Conservation (phyloP, 2,329 filamentous ascomycete species). For the Alternaria sp. region DNA sequence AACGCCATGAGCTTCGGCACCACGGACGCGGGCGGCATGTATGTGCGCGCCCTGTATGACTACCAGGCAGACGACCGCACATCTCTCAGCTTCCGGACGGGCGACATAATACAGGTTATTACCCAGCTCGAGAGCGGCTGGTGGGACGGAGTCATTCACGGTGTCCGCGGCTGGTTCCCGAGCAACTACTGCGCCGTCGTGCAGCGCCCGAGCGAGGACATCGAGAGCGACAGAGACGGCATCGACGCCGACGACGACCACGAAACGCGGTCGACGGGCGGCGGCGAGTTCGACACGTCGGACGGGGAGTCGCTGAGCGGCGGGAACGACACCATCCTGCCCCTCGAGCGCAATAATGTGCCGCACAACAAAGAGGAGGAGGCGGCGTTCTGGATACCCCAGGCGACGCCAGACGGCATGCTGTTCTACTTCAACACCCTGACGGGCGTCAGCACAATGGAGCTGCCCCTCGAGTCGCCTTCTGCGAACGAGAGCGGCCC, state of each 20-base stretch:
- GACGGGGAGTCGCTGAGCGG: constrained; percentile 55
- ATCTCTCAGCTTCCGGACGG: constrained; percentile 94
- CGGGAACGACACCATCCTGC: constrained; percentile 55
- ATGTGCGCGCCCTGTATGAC: constrained; percentile 91
- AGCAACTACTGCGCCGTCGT: constrained; percentile 98
- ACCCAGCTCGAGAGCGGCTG: constrained; percentile 97
- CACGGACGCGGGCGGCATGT: constrained; percentile 67
- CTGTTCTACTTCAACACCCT: constrained; percentile 98
- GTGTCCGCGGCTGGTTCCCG: constrained; percentile 96
- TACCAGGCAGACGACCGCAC: constrained; percentile 98
- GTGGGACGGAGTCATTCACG: constrained; percentile 99
- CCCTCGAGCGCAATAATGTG: constrained; percentile 69
- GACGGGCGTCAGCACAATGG: constrained; percentile 93
- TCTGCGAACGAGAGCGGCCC: constrained; percentile 83
- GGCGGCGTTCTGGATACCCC: constrained; percentile 97
- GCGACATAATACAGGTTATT: constrained; percentile 97
- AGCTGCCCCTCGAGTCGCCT: constrained; percentile 91
- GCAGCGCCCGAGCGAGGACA: constrained; percentile 74
- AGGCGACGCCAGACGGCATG: constrained; percentile 90
- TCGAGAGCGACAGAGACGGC: constrained; percentile 66
- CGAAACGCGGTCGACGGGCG: constrained; percentile 55
- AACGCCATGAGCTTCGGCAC: constrained; percentile 33
- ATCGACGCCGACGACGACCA: constrained; percentile 58
- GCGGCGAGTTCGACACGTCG: constrained; percentile 48
- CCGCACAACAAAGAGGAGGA: constrained; percentile 70